These are phyloP conservation scores for Chenopodium album DNA, from an alignment of 148 eudicot genomes.

Conservation along the genomic window DNA sequence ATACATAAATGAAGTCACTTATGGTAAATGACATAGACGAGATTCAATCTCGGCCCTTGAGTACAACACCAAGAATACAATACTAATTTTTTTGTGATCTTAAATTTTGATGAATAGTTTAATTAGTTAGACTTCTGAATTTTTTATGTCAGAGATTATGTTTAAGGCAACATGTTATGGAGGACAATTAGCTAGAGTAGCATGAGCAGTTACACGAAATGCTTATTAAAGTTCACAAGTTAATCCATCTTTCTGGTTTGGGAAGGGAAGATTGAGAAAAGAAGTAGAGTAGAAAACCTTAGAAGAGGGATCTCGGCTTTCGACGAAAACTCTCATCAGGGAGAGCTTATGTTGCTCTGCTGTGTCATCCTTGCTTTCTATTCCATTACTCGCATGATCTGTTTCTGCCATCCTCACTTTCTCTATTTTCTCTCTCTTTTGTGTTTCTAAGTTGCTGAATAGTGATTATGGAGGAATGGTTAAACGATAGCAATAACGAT, in stretches of 20 bases:
- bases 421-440: neutral
- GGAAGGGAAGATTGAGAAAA: neutral
- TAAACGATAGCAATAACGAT: neutral
- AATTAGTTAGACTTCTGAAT: neutral
- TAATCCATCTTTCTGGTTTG: neutral
- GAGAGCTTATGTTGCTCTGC: slow-evolving; percentile 41
- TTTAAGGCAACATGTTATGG: neutral
- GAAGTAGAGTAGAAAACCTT: slow-evolving; percentile 41
- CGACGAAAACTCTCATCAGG: slow-evolving; percentile 54
- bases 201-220: neutral
- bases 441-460: neutral
- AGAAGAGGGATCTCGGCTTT: slow-evolving; percentile 53
- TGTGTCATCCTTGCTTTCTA: neutral
- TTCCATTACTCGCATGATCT: neutral
- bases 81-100: neutral
- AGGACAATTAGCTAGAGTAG: neutral
- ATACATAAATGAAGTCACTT: too few species aligned
- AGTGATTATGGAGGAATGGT: neutral
- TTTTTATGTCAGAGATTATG: too few species aligned
- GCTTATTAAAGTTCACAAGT: neutral
- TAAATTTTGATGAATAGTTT: neutral
- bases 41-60: too few species aligned
- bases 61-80: too few species aligned
- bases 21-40: too few species aligned
- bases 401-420: neutral